phyloP scores from a whole-genome alignment of 441 rosid genomes.

The Populus hybrid region DNA sequence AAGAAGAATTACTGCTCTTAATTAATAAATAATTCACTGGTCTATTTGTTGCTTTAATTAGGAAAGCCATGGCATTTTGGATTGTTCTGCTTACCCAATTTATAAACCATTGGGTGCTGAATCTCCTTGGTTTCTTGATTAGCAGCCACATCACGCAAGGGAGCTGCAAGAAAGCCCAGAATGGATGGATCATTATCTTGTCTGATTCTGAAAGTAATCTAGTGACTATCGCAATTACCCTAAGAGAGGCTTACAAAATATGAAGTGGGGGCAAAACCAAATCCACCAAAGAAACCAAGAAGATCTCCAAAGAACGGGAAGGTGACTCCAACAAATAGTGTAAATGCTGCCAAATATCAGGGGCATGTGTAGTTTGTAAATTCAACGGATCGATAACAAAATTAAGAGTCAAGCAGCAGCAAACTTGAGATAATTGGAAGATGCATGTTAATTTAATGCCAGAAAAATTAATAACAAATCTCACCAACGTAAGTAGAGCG shows the following conservation, averaged over 20 bases:
- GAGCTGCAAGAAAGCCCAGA: slow-evolving; percentile 44
- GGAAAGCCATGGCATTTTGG: background rate
- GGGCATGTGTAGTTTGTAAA: background rate
- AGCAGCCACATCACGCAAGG: slow-evolving; percentile 90
- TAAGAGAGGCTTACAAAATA: slow-evolving; percentile 57
- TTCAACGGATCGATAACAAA: background rate
- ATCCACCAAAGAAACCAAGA: slow-evolving; percentile 96
- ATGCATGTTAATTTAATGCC: too few species aligned
- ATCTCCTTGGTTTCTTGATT: slow-evolving; percentile 82
- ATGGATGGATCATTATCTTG: background rate
- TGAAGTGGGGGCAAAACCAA: slow-evolving; percentile 92
- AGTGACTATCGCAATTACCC: background rate
- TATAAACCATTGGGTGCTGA: slow-evolving; percentile 64
- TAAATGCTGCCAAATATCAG: slow-evolving; percentile 56
- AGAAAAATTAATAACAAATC: slow-evolving; percentile 11
- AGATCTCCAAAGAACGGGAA: slow-evolving; percentile 96
- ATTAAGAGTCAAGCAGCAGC: background rate
- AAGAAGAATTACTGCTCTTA: background rate
- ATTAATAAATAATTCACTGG: background rate
- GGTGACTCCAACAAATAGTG: slow-evolving; percentile 69
- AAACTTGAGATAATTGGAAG: background rate
- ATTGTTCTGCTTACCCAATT: slow-evolving; percentile 64
- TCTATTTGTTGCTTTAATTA: background rate
- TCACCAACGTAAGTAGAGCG: slow-evolving; percentile 84
- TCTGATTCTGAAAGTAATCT: background rate